These are phyloP conservation scores for Leccinum uliginosum DNA, from an alignment of 768 basidiomycete species.

Conservation along the genomic window DNA sequence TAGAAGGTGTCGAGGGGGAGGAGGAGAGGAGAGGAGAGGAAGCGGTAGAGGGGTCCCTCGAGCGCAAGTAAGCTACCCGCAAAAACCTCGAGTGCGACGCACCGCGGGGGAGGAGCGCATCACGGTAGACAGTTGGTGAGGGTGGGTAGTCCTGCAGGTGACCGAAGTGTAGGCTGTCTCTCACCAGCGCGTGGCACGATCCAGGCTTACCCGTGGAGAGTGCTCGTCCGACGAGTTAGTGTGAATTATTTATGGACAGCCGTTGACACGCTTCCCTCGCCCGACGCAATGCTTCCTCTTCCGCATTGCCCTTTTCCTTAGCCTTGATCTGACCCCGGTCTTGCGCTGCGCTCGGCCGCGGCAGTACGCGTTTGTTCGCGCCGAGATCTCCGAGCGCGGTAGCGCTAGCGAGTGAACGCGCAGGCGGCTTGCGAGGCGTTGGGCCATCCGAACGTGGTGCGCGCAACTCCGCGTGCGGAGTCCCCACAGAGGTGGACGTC, in stretches of 20 bases:
- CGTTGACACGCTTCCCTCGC: slow-evolving; percentile 37
- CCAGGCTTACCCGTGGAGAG: background rate
- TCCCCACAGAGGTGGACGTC: slow-evolving; percentile 19
- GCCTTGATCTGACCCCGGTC: slow-evolving; percentile 7
- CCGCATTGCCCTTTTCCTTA: slow-evolving; percentile 15
- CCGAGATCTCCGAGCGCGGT: slow-evolving; percentile 14
- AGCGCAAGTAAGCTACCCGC: slow-evolving; percentile 19
- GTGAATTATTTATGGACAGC: no score
- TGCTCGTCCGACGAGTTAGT: slow-evolving; percentile 14
- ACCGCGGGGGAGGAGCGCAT: slow-evolving; percentile 22
- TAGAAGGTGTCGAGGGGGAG: background rate
- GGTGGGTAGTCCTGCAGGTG: slow-evolving; percentile 22
- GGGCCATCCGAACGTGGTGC: slow-evolving; percentile 77
- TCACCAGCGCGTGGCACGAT: slow-evolving; percentile 3
- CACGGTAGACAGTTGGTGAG: slow-evolving; percentile 6
- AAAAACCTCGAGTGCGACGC: slow-evolving; percentile 26
- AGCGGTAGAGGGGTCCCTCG: background rate
- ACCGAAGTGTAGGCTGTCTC: slow-evolving; percentile 10
- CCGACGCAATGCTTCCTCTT: slow-evolving; percentile 29
- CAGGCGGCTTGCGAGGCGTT: slow-evolving; percentile 65
- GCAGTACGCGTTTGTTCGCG: slow-evolving; percentile 22
- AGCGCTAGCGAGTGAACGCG: slow-evolving; percentile 14
- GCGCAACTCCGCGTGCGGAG: slow-evolving; percentile 46
- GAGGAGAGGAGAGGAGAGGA: background rate
- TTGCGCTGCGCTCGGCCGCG: slow-evolving; percentile 5